Conservation (phyloP, 2,329 filamentous ascomycete genomes). For the Daldinia eschscholtzii region DNA sequence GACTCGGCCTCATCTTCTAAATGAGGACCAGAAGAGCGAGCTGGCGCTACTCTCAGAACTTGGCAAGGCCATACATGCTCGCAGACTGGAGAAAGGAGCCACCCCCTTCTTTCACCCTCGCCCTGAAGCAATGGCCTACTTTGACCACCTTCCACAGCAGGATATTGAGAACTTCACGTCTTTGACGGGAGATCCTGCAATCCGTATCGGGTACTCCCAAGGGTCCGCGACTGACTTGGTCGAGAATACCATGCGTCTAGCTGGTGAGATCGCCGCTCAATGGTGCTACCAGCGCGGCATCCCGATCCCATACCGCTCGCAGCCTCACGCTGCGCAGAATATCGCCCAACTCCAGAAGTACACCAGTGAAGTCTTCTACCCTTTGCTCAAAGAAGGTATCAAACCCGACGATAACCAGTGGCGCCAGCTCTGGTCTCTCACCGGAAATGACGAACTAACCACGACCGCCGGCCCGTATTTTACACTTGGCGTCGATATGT, state of each 20-base stretch:
- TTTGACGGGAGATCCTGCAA: constrained; percentile 64
- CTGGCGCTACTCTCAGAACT: constrained; percentile 63
- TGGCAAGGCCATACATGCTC: constrained; percentile 59
- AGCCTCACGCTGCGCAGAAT: constrained; percentile 59
- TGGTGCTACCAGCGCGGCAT: constrained; percentile 71
- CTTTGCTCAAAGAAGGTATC: constrained; percentile 54
- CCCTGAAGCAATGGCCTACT: constrained; percentile 59
- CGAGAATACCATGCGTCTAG: constrained; percentile 69
- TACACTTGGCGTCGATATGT: constrained; percentile 69
- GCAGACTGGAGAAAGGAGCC: constrained; percentile 62
- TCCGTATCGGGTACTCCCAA: constrained; percentile 56
- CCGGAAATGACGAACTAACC: constrained; percentile 66
- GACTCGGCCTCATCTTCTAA: constrained; percentile 59
- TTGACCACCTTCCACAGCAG: constrained; percentile 53
- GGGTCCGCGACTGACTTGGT: constrained; percentile 56
- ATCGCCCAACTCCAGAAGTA: constrained; percentile 55
- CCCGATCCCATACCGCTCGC: constrained; percentile 69
- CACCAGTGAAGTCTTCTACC: constrained; percentile 56
- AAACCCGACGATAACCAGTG: constrained; percentile 51
- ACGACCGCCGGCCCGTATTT: constrained; percentile 67
- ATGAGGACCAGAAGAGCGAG: constrained; percentile 58
- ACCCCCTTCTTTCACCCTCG: constrained; percentile 62
- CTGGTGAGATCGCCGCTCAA: constrained; percentile 70
- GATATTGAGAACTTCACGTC: constrained; percentile 49
- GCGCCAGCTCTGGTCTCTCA: constrained; percentile 53